Evolutionary conservation across 2,329 filamentous ascomycete genomes (phyloP).

Genomic region (Didymella arachidicola): DNA sequence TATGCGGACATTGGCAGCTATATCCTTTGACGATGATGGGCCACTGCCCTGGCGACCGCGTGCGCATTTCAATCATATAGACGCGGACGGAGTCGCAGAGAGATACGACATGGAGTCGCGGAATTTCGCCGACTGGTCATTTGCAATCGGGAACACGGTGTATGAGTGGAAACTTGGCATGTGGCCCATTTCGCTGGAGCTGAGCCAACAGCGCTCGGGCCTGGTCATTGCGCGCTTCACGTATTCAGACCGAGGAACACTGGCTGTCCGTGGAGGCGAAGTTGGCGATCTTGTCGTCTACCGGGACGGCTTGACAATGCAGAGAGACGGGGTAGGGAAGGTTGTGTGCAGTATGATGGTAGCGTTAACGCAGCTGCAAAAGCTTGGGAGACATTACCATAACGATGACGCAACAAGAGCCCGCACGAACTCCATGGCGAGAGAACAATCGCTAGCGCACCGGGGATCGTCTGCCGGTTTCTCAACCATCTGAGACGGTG

Average conservation of each 20-base stretch:
- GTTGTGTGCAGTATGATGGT: conserved; percentile 41
- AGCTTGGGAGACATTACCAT: conserved; percentile 38
- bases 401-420: conserved; percentile 22
- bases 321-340: conserved; percentile 36
- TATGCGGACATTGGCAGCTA: conserved; percentile 35
- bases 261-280: conserved; percentile 39
- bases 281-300: conserved; percentile 41
- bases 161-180: conserved; percentile 40
- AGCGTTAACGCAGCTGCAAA: conserved; percentile 38
- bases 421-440: conserved; percentile 22
- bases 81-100: conserved; percentile 14
- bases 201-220: conserved; percentile 28
- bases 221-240: conserved; percentile 44
- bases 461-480: conserved; percentile 25
- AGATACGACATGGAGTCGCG: conserved; percentile 38
- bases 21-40: conserved; percentile 41
- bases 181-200: conserved; percentile 33
- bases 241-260: conserved; percentile 37
- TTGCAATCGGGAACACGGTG: conserved; percentile 24
- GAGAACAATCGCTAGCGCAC: conserved; percentile 20
- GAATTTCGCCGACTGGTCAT: conserved; percentile 43
- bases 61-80: conserved; percentile 35
- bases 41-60: conserved; percentile 46
- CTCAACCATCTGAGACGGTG: conserved; percentile 12
- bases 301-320: conserved; percentile 33